Base-by-base conservation (phyloP, 2,329 filamentous ascomycete species). In the Fusarium chlamydosporum region DNA sequence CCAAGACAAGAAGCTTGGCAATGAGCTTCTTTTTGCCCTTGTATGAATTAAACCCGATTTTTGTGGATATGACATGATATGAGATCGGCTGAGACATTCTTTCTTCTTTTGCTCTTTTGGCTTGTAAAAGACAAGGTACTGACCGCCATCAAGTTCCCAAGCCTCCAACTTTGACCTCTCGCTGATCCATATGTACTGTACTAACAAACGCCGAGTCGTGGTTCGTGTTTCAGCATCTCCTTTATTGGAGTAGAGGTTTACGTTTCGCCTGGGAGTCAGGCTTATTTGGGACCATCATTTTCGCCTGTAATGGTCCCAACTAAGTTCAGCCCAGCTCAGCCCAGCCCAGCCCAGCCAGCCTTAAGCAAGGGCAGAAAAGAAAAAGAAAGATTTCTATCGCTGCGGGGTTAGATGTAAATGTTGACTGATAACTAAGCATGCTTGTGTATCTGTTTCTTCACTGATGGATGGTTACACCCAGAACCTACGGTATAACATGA, bases 141-240 rank as follows among this genome's bases (percentile, higher is more conserved):
- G 38, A 38, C 33, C 35, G 16, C 50, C 43, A 29, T 47, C 11
- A 42, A 57, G 52, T 58, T 60, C 54, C 34, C 35, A 63, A 56
- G 54, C 61, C 58, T 65, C 56, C 61, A 45, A 58, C 45, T 55
- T 43, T 53, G 50, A 38, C 52, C 34, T 45, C 26, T 31, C 16
- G 11, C 18, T 38, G 23, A 29, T 55, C 63, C 37, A 23, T 23
- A 23, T 6, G 6, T 23, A 23, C 23, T n/a, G 6, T 23, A 23
- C 23, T 40, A 41, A 42, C 47, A 43, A 65, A 43, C 27, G 37
- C 58, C 55, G 40, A 10, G 26, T 31, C 42, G 38, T 46, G 68
- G 68, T 72, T 72, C 68, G 56, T 43, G 71, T 72, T 72, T 73
- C 60, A 68, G 46, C 4, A 31, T 61, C 57, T 61, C 65, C 55